These are phyloP conservation scores for Mortierella sp. DNA, from an alignment of 371 early-diverging fungal species.

Conservation along the genomic window DNA sequence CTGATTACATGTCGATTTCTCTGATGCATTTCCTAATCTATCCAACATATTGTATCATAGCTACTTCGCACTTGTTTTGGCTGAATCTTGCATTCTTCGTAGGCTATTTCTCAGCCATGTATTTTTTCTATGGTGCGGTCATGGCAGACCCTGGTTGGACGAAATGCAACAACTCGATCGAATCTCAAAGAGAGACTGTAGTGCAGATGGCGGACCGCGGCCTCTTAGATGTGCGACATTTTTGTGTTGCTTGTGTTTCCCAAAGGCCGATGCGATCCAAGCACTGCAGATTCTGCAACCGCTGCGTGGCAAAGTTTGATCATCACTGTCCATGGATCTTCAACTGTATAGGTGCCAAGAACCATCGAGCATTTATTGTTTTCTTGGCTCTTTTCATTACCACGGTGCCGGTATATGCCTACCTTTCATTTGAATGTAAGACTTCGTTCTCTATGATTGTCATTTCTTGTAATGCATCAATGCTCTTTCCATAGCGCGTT, in stretches of 20 bases:
- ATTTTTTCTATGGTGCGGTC: slow-evolving; percentile 81
- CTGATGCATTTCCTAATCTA: background rate
- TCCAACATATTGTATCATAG: slow-evolving; percentile 48
- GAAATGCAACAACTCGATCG: slow-evolving; percentile 60
- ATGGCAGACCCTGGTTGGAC: slow-evolving; percentile 89
- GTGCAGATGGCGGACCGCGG: slow-evolving; percentile 78
- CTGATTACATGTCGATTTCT: background rate
- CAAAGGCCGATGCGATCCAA: slow-evolving; percentile 95
- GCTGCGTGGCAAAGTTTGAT: slow-evolving; percentile 98
- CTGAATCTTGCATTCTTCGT: slow-evolving; percentile 73
- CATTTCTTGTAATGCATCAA: background rate
- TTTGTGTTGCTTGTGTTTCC: slow-evolving; percentile 86
- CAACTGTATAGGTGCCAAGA: slow-evolving; percentile 88
- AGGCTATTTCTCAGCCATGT: slow-evolving; percentile 70
- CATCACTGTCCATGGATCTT: slow-evolving; percentile 99
- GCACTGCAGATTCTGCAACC: slow-evolving; percentile 97
- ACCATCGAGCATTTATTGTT: slow-evolving; percentile 88
- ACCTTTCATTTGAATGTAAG: slow-evolving; percentile 77
- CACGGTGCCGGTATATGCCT: slow-evolving; percentile 70
- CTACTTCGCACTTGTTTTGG: slow-evolving; percentile 72
- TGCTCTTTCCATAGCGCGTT: background rate
- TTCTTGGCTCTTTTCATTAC: slow-evolving; percentile 76
- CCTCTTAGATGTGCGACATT: slow-evolving; percentile 79
- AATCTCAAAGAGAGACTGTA: slow-evolving; percentile 66
- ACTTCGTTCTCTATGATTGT: background rate